Base-by-base conservation (phyloP, 352 stramenopile species). In the Globisporangium perplexum region DNA sequence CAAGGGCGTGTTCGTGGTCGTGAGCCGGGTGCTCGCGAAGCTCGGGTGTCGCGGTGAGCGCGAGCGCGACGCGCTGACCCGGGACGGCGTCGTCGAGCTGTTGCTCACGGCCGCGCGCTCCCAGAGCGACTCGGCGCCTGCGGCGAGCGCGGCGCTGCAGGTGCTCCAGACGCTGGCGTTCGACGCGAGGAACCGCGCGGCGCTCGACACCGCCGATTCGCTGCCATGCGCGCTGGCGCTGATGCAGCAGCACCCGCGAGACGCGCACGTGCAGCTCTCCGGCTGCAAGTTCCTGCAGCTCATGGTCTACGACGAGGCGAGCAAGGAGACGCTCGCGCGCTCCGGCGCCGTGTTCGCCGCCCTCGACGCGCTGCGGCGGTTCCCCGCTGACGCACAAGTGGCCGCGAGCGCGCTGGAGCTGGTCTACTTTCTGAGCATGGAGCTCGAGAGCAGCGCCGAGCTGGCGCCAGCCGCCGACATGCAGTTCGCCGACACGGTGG, bases 231-330 rank as follows among this genome's bases (percentile, higher is more conserved):
- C 50, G 0, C 55, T 87, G 8, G 28, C 42, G 11, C 47, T 71
- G 7, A 82, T 90, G 72, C 46, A 65, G 11, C 53, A 41, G 0
- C 67, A 83, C 10, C 26, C 46, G 0, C 59, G 22, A 0, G 65
- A 74, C 6, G 52, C 70, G 18, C 43, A 53, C 0, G 60, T 88
- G 6, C 77, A 88, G 46, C 42, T 80, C 1, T 68, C 61, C 47
- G 70, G 72, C 7, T 88, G 74, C 57, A 81, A 83, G 45, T 85
- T 92, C 30, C 61, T 92, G 2, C 78, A 85, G 59, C 68, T 75
- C 35, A 84, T 92, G 71, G 63, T 65, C 7, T 74, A 83, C 26
- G 81, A 90, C 43, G 71, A 88, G 15, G 57, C 69, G 11, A 65
- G 66, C 26, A 90, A 81, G 53, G 55, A 74, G 14, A 55, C 57